Evolutionary conservation across 202 grass and related monocot species (phyloP).

Genomic region (Hordeum pubiflorum): DNA sequence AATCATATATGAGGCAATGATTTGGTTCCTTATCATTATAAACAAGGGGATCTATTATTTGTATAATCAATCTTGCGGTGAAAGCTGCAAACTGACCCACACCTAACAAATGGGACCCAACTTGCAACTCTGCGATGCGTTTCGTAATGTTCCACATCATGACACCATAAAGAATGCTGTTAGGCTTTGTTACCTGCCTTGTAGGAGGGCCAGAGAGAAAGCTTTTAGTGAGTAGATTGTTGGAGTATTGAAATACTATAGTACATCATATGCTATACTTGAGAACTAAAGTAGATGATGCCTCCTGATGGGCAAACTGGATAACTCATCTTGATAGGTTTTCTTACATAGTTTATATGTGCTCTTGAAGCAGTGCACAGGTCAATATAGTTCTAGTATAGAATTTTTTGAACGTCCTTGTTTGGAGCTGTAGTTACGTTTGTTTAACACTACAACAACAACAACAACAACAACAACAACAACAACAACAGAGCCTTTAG

Average conservation of each 20-base stretch:
- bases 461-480: background rate
- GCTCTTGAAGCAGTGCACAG: background rate
- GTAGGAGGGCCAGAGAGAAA: background rate
- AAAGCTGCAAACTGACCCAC: background rate
- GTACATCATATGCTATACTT: background rate
- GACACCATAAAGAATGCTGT: background rate
- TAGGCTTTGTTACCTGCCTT: background rate
- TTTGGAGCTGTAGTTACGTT: constrained; percentile 6
- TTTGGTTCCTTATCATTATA: background rate
- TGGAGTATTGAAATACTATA: background rate
- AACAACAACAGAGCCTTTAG: no score
- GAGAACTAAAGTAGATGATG: background rate
- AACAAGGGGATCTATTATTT: background rate
- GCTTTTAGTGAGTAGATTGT: background rate
- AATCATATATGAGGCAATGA: background rate
- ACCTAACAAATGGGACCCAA: background rate
- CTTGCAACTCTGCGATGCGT: background rate
- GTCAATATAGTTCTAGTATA: background rate
- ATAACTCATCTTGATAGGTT: background rate
- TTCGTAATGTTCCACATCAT: background rate
- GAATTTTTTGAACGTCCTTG: background rate
- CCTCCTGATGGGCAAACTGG: background rate
- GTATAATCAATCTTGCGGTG: background rate
- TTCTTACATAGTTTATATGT: background rate
- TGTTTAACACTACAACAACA: background rate